A percentile compares a stretch with the other conserved stretches of the same genome.
Conservation (phyloP, 306 rosid genomes). For the Clitoria ternatea region DNA sequence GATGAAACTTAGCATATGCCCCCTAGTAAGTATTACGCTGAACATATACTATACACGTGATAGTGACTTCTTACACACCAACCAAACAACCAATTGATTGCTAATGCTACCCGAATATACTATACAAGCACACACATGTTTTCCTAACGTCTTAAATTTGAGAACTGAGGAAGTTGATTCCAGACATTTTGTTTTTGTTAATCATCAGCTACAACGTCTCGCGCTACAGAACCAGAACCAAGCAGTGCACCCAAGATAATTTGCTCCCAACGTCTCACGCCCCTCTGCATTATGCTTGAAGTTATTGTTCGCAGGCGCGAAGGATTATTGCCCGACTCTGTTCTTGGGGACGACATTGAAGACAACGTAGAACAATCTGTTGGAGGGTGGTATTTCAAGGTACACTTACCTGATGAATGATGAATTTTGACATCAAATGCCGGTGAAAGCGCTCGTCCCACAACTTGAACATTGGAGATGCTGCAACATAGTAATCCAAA, state of each 20-base stretch:
- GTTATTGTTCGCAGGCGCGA: constrained; percentile 28
- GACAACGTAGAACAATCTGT: background rate
- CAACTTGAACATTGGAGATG: constrained; percentile 45
- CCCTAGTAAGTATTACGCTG: background rate
- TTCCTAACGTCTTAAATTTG: background rate
- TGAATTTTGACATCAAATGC: constrained; percentile 29
- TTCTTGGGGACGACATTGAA: background rate
- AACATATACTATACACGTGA: background rate
- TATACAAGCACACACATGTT: background rate
- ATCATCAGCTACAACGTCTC: constrained; percentile 8
- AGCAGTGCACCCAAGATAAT: constrained; percentile 12
- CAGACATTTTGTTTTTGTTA: background rate
- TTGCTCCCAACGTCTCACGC: constrained; percentile 33
- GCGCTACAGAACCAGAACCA: constrained; percentile 24
- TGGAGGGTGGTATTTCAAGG: constrained; percentile 30
- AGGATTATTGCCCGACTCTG: constrained; percentile 14
- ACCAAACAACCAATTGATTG: no score
- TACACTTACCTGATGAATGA: constrained; percentile 32
- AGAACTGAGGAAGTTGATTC: background rate
- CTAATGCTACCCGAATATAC: background rate
- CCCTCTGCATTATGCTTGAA: constrained; percentile 27
- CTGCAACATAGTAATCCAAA: constrained; percentile 37
- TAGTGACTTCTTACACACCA: background rate
- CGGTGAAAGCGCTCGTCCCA: constrained; percentile 37
- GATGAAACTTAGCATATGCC: background rate